These are phyloP conservation scores for Corymbia maculata DNA, from an alignment of 345 rosid genomes.

Conservation along the genomic window DNA sequence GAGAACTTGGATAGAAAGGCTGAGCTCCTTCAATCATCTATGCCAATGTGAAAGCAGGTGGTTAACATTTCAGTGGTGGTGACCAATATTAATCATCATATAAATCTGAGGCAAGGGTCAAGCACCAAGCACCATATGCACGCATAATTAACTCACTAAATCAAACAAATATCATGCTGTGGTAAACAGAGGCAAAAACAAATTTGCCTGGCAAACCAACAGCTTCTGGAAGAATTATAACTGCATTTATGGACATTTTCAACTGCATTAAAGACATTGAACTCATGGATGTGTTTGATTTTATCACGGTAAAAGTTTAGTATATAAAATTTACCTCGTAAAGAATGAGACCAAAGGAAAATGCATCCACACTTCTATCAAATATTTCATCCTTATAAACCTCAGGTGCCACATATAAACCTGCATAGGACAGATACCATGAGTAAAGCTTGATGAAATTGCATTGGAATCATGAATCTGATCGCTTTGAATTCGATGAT, in stretches of 20 bases:
- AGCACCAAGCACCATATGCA: not conserved
- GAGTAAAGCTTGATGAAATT: not conserved
- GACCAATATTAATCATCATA: not conserved
- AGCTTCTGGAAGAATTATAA: not conserved
- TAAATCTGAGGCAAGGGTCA: not conserved
- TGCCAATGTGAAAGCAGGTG: conserved; percentile 1
- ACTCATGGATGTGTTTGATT: not conserved
- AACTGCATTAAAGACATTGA: not conserved
- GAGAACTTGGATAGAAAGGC: conserved; percentile 67
- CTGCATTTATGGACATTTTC: not conserved
- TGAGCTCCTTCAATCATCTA: conserved; percentile 84
- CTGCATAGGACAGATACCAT: conserved; percentile 14
- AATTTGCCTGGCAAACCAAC: not conserved
- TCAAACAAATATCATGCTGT: not conserved
- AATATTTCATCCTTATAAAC: conserved; percentile 46
- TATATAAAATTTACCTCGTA: conserved; percentile 56
- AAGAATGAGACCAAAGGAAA: conserved; percentile 72
- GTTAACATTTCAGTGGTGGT: not conserved
- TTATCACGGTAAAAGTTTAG: not conserved
- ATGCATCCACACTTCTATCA: conserved; percentile 74
- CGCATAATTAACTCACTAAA: not conserved
- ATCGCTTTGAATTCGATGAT: not conserved
- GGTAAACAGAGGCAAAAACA: not conserved
- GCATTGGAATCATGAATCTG: not conserved
- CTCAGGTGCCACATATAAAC: conserved; percentile 78